Conservation (phyloP, 2,329 filamentous ascomycete genomes). For the Ascochyta fabae region DNA sequence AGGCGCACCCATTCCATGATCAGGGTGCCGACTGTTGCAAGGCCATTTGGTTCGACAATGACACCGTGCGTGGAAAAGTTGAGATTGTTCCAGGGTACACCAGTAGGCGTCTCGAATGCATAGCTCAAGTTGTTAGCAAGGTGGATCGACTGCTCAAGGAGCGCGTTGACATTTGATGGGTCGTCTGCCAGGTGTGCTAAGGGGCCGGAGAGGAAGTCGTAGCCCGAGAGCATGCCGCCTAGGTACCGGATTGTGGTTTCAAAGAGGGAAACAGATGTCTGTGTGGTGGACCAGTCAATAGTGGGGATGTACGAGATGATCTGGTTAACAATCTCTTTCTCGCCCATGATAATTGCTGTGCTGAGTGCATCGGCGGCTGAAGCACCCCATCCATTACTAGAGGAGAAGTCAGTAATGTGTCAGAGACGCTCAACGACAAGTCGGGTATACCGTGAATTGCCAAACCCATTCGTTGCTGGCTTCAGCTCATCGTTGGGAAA, state of each 20-base stretch:
- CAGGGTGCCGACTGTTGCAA: conserved; percentile 79
- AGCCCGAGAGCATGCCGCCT: conserved; percentile 77
- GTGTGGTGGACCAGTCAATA: conserved; percentile 72
- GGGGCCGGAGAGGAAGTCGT: conserved; percentile 75
- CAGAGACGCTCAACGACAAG: background rate
- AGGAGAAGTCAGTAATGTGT: background rate
- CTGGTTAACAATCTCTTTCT: conserved; percentile 69
- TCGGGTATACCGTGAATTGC: conserved; percentile 69
- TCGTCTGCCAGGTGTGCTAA: conserved; percentile 59
- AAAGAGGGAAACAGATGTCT: conserved; percentile 72
- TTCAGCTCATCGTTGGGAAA: conserved; percentile 79
- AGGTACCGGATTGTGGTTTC: conserved; percentile 92
- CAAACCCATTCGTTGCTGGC: conserved; percentile 69
- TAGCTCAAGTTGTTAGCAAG: conserved; percentile 77
- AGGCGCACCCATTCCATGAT: conserved; percentile 85
- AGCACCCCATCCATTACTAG: conserved; percentile 83
- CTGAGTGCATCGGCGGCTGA: conserved; percentile 81
- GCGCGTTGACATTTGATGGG: conserved; percentile 58
- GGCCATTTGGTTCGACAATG: conserved; percentile 65
- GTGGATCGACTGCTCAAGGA: conserved; percentile 71
- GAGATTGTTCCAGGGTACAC: conserved; percentile 75
- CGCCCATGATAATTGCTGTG: conserved; percentile 79
- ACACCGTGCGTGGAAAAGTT: conserved; percentile 61
- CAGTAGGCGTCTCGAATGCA: conserved; percentile 77
- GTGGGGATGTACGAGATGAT: conserved; percentile 74